Base-by-base conservation (phyloP, 495 filamentous ascomycete genomes). In the Aspergillus ellipticus region DNA sequence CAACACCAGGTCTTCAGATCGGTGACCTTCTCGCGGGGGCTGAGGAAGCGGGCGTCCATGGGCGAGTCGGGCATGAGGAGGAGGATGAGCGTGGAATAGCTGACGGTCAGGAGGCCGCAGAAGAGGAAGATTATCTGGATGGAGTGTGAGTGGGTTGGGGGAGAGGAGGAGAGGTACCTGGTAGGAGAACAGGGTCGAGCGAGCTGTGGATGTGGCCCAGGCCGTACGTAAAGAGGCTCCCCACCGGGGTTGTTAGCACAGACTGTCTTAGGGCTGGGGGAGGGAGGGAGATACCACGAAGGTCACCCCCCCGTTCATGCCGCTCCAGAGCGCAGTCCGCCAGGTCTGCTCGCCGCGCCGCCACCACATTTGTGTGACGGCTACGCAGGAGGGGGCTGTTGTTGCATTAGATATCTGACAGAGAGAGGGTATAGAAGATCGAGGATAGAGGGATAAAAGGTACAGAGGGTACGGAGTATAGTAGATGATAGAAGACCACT, bases 281-380 rank as follows among this genome's bases (percentile, higher is more conserved):
- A 3, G 19, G 6, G 28, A n/a, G n/a, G n/a, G n/a, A n/a, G 59
- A 57, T 16, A 70, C 68, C 53, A 77, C 72, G 24, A 71, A 69
- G 2, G 71, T 74, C 0, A 77, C 57, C 13, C 74, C 74, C n/a
- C n/a, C n/a, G 51, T 79, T 79, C 77, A 80, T 80, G 9, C 68
- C 70, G 54, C 81, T 81, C 81, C 81, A 84, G n/a, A 68, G 61
- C 21, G 74, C 74, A 9, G 73, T 77, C 4, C 79, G 66, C 29
- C 78, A 65, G 3, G 80, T 81, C 59, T 84, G 81, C 61, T 84
- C 81, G 15, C 71, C 58, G 26, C 81, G 70, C 39, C 78, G 66
- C 66, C 76, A 84, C 81, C 81, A 84, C 80, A 84, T 82, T 57
- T 79, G 78, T 6, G 78, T 78, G 6, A 82, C 70, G 3, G 80